Base-by-base conservation (phyloP, 2,329 filamentous ascomycete species). In the Xylaria multiplex region DNA sequence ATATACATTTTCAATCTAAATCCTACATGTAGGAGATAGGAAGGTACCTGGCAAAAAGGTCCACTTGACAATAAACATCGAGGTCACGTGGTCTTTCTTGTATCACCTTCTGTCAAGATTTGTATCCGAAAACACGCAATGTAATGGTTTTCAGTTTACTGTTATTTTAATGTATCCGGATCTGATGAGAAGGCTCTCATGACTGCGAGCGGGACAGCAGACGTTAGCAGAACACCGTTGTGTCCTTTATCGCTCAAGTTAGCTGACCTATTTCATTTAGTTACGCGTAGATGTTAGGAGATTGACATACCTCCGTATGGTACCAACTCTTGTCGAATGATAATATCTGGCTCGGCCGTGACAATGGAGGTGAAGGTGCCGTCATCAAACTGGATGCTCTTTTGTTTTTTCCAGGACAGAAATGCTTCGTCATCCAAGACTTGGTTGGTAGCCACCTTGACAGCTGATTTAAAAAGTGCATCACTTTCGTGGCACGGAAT, bases 401-500 rank as follows among this genome's bases (percentile, higher is more conserved):
- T 78, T 52, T 80, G 74, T 50, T 82, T 78, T 70, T 87, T 87
- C 77, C 80, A 81, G 2, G 74, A 74, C 2, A 77, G 75, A 56
- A 84, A 83, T 1, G 76, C 76, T 5, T 73, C 76, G 2, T 80
- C 76, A 35, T 79, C 78, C 8, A 81, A 58, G 0, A 73, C 72
- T 6, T 76, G 77, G 49, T 75, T 70, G 2, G 81, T 75, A 1
- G 83, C 82, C 50, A 86, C 85, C 59, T 83, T 84, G 1, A 86
- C 86, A 0, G 89, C 86, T 0, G 85, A 83, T 35, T 80, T 80
- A 75, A 92, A 93, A 1, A 92, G 79, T 70, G 82, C 83, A 71
- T 90, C 85, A 49, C 89, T 88, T 74, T 93, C 89, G 1, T 81
- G 84, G 80, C 88, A 95, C 0, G 92, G 89, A 66, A 98, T 97